phyloP scores from a whole-genome alignment of 495 filamentous ascomycete species.

The Penicillium taxi region DNA sequence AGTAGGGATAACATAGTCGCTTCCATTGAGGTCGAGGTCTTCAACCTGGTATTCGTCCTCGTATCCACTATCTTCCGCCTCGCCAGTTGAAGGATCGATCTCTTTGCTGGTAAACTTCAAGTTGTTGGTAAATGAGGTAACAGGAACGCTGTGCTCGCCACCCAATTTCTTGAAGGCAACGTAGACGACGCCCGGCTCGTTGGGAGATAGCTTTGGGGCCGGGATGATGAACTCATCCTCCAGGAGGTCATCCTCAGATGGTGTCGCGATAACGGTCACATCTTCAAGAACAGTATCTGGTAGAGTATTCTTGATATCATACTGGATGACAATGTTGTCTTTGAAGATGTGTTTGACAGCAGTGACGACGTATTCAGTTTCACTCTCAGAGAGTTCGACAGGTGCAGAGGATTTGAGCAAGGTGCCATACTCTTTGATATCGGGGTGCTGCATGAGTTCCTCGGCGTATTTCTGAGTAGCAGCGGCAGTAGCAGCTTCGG shows the following conservation, averaged over 20 bases:
- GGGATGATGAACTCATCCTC: conserved; percentile 93
- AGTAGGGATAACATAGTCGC: conserved; percentile 87
- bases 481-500: conserved; percentile 69
- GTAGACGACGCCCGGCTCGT: conserved; percentile 86
- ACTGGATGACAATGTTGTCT: conserved; percentile 91
- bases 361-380: conserved; percentile 93
- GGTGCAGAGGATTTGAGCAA: conserved; percentile 81
- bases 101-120: conserved; percentile 97
- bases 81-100: conserved; percentile 88
- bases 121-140: conserved; percentile 78
- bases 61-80: conserved; percentile 87
- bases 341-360: conserved; percentile 97
- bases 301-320: conserved; percentile 96
- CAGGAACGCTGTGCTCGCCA: conserved; percentile 60
- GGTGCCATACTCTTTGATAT: conserved; percentile 78
- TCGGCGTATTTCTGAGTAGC: conserved; percentile 79
- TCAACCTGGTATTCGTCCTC: conserved; percentile 97
- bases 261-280: conserved; percentile 79
- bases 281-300: conserved; percentile 83
- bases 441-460: conserved; percentile 79
- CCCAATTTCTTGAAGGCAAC: conserved; percentile 83
- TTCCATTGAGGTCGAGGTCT: conserved; percentile 83
- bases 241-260: conserved; percentile 67
- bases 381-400: conserved; percentile 89
- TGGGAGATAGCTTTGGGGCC: conserved; percentile 66